Conservation (phyloP, 2,329 filamentous ascomycete species). For the Neoascochyta sp. region DNA sequence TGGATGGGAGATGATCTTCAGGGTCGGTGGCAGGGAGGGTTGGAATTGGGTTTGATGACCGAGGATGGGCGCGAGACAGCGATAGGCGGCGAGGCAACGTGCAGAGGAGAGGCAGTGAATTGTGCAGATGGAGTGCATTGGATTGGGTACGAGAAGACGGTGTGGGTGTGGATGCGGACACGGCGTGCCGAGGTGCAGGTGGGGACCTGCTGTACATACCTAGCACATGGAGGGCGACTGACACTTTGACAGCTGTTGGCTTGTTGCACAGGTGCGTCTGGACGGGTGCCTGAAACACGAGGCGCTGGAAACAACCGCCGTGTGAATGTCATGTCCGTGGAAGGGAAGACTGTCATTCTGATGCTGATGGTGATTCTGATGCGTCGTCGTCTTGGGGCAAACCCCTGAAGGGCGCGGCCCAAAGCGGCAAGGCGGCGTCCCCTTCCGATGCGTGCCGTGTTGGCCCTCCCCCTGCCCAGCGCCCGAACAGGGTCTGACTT, state of each 20-base stretch:
- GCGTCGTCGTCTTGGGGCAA: constrained; percentile 4
- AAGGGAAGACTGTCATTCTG: constrained; percentile 3
- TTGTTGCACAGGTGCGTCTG: constrained; percentile 5
- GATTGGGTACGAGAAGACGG: too few relatives aligned
- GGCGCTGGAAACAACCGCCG: constrained; percentile 3
- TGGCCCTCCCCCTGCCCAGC: constrained; percentile 7
- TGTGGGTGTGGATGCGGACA: constrained; percentile 2
- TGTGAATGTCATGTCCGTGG: constrained; percentile 3
- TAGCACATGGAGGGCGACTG: constrained; percentile 3
- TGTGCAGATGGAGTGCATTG: too few relatives aligned
- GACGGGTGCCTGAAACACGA: constrained; percentile 7
- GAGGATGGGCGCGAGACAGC: too few relatives aligned
- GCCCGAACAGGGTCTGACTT: constrained; percentile 1
- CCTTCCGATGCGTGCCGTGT: constrained; percentile 16
- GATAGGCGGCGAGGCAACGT: too few relatives aligned
- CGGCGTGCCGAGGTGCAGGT: constrained; percentile 1
- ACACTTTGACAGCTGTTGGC: constrained; percentile 4
- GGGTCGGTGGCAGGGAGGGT: too few relatives aligned
- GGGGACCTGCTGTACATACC: constrained; percentile 6
- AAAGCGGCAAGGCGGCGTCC: constrained; percentile 13
- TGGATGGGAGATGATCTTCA: too few relatives aligned
- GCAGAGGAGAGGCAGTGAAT: too few relatives aligned
- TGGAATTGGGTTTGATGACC: too few relatives aligned
- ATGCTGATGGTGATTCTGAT: constrained; percentile 4
- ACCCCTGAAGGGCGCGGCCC: constrained; percentile 15